A percentile compares a stretch with the other conserved stretches of the same genome.
Evolutionary conservation across 1,284 basidiomycete species (phyloP).

Genomic region (Phylloporus sp.): DNA sequence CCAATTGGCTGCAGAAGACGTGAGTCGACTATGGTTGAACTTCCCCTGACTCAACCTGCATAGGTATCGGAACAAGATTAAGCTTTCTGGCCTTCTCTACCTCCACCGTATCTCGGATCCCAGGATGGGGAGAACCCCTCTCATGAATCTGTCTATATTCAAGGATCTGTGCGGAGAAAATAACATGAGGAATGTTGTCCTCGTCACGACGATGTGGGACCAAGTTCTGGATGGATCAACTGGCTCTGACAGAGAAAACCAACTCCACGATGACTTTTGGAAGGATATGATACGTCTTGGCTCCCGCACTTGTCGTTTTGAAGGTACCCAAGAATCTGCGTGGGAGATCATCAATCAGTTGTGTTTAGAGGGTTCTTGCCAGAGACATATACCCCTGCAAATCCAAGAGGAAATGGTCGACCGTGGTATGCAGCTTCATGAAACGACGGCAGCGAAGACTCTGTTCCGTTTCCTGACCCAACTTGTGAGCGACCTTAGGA

Average conservation of each 20-base stretch:
- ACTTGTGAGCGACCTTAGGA: background rate
- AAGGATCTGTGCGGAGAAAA: slow-evolving; percentile 27
- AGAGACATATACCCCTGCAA: slow-evolving; percentile 2
- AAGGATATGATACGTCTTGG: slow-evolving; percentile 18
- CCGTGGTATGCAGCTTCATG: slow-evolving; percentile 8
- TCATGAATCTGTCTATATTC: slow-evolving; percentile 24
- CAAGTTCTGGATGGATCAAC: slow-evolving; percentile 21
- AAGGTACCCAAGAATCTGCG: slow-evolving; percentile 17
- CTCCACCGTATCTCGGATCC: slow-evolving; percentile 42
- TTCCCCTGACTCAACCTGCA: background rate
- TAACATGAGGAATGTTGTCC: slow-evolving; percentile 26
- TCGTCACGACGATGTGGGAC: slow-evolving; percentile 38
- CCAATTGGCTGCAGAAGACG: slow-evolving; percentile 24
- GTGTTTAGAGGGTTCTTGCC: slow-evolving; percentile 2
- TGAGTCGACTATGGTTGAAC: slow-evolving; percentile 7
- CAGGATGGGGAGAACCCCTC: slow-evolving; percentile 43
- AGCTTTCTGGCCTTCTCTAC: slow-evolving; percentile 29
- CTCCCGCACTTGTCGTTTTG: slow-evolving; percentile 17
- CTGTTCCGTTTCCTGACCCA: slow-evolving; percentile 9
- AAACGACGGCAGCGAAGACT: slow-evolving; percentile 23
- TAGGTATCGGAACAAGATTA: slow-evolving; percentile 23
- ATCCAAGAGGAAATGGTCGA: slow-evolving; percentile 30
- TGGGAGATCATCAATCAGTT: slow-evolving; percentile 19
- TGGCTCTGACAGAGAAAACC: slow-evolving; percentile 18
- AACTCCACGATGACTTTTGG: slow-evolving; percentile 20